phyloP scores from a whole-genome alignment of 2,329 filamentous ascomycete genomes.

The Diaporthe citriasiana region DNA sequence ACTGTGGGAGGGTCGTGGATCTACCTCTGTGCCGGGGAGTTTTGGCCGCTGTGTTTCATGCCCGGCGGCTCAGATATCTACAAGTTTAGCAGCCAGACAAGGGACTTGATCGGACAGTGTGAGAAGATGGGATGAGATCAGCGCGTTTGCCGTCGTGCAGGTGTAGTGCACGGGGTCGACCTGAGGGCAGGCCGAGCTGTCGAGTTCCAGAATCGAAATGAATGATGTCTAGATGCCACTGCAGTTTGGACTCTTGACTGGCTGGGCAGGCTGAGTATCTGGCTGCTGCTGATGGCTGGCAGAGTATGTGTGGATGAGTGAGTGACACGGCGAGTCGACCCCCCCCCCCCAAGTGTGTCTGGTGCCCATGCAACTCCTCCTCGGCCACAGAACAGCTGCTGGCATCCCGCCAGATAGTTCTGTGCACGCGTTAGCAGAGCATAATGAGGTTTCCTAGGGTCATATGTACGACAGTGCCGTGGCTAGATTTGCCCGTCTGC shows the following conservation, averaged over 20 bases:
- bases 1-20: constrained; percentile 11
- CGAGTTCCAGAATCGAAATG: constrained; percentile 29
- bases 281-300: constrained; percentile 9
- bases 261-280: constrained; percentile 10
- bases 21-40: constrained; percentile 5
- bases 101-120: background rate
- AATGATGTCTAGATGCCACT: constrained; percentile 9
- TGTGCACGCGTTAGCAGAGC: constrained; percentile 26
- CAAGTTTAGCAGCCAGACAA: constrained; percentile 4
- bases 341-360: background rate
- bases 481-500: constrained; percentile 19
- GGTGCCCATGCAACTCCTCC: constrained; percentile 10
- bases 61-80: constrained; percentile 1
- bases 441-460: constrained; percentile 8
- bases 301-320: background rate
- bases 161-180: background rate
- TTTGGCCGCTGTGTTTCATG: constrained; percentile 21
- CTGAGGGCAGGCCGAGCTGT: constrained; percentile 15
- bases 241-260: constrained; percentile 4
- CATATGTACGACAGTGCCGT: constrained; percentile 16
- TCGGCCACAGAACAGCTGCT: constrained; percentile 18
- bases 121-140: constrained; percentile 33
- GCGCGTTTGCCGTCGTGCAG: constrained; percentile 1
- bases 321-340: constrained; percentile 30
- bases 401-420: constrained; percentile 19